phyloP scores from a whole-genome alignment of 73 alveolate genomes.

The Tetrahymena elliotti region DNA sequence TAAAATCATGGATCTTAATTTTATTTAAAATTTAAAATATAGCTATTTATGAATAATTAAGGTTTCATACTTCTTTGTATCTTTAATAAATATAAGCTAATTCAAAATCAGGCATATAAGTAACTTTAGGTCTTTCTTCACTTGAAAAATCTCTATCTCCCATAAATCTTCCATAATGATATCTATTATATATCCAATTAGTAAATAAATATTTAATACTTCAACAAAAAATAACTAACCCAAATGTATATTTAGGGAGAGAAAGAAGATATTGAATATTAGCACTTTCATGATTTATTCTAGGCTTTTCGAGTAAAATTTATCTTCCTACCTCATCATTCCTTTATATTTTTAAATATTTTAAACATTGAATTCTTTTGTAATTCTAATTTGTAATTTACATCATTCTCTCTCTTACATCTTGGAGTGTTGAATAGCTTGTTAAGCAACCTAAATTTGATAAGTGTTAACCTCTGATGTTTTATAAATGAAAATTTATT shows the following conservation, averaged over 20 bases:
- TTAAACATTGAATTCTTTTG: no score
- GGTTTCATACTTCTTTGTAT: slow-evolving; percentile 23
- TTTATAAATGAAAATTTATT: not conserved
- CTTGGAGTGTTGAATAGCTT: slow-evolving; percentile 17
- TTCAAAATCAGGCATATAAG: slow-evolving; percentile 33
- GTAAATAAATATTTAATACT: not conserved
- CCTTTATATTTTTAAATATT: not conserved
- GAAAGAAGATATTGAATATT: slow-evolving; percentile 11
- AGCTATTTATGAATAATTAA: not conserved
- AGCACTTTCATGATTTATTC: slow-evolving; percentile 20
- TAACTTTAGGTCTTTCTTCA: slow-evolving; percentile 35
- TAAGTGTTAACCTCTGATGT: slow-evolving; percentile 18
- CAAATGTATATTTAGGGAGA: slow-evolving; percentile 27
- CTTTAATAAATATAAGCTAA: slow-evolving; percentile 39
- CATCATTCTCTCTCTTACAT: slow-evolving; percentile 19
- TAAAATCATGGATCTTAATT: slow-evolving; percentile 37
- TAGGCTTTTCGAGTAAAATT: slow-evolving; percentile 27
- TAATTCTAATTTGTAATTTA: not conserved
- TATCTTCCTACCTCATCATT: slow-evolving; percentile 11
- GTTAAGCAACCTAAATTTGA: slow-evolving; percentile 26
- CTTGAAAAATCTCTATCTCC: slow-evolving; percentile 13
- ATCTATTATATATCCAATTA: not conserved
- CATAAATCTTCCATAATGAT: slow-evolving; percentile 38
- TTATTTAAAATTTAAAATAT: not conserved
- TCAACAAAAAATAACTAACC: not conserved